Base-by-base conservation (phyloP, 192 early-diverging fungal genomes). In the Coemansia sp. region DNA sequence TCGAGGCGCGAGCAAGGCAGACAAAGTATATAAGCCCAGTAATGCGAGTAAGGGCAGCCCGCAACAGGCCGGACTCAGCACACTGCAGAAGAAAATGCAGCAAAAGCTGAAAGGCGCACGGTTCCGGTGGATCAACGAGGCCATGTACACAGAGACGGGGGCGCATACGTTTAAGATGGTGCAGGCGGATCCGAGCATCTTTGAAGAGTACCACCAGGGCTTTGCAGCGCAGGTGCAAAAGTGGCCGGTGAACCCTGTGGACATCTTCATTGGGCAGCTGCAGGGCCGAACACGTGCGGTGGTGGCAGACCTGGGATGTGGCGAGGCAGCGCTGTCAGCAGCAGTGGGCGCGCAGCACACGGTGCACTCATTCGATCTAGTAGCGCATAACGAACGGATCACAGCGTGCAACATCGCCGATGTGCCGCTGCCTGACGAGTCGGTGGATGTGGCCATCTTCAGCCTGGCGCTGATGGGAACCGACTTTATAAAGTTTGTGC, bases 401-500 rank as follows among this genome's bases (percentile, higher is more conserved):
- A 90, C 89, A 9, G 90, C 93, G 1, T 98, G 94, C 67, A 94
- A 99, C 88, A 96, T 99, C 55, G 84, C 91, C 12, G 81, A 94
- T 61, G 89, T 94, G 25, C 95, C 97, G 17, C 62, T 97, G 55
- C 60, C 82, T 14, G 77, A 84, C 22, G 75, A 53, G 10, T 62
- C 76, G 3, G 90, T 89, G 1, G 95, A 99, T 72, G 84, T 99
- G 9, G 89, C 84, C 4, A 85, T 98, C 17, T 97, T 99, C 73
- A 94, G 89, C 58, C 79, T 99, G 61, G 90, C 90, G n/a, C 75
- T 97, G 67, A 99, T 99, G 97, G 95, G 95, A 10, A 94, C 92
- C 0, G 96, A 99, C 70, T 97, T 91, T 75, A 72, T 94, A 56
- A 89, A 93, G 65, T 98, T 96, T 75, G 61, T 98, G 22, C 84